These are phyloP conservation scores for sorghum (Sorghum bicolor) DNA, from an alignment of 176 grass and related monocot species.

Conservation along the genomic window DNA sequence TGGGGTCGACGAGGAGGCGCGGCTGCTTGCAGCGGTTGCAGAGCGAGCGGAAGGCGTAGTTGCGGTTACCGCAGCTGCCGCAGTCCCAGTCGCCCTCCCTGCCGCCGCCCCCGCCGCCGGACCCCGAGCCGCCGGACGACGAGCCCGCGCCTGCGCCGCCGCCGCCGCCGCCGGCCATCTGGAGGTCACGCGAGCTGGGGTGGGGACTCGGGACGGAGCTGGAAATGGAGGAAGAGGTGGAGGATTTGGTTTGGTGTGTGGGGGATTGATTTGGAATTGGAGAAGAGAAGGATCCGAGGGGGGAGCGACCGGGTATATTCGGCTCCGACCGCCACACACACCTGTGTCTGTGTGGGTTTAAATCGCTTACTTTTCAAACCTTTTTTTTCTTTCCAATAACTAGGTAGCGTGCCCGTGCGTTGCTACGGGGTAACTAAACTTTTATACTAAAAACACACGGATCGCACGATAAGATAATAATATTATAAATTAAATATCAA, in stretches of 20 bases:
- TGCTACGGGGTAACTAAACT: too few species aligned
- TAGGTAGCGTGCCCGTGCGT: too few species aligned
- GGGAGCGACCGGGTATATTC: not conserved
- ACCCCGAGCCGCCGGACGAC: conserved; percentile 32
- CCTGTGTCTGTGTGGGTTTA: not conserved
- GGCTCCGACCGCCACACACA: not conserved
- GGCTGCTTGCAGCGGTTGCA: conserved; percentile 99
- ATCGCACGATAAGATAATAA: too few species aligned
- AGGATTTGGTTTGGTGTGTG: not conserved
- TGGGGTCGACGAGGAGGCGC: conserved; percentile 79
- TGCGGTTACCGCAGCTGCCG: conserved; percentile 76
- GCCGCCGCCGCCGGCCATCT: conserved; percentile 28
- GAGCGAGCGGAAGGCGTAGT: conserved; percentile 97
- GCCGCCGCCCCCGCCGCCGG: conserved; percentile 48
- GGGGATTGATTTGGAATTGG: not conserved
- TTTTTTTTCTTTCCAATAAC: not conserved
- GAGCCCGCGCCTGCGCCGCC: conserved; percentile 24
- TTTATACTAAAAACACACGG: too few species aligned
- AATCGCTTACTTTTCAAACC: not conserved
- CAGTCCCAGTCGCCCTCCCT: conserved; percentile 97
- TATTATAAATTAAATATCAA: too few species aligned
- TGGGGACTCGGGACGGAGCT: not conserved
- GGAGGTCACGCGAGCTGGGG: not conserved
- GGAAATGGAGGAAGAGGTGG: conserved; percentile 12
- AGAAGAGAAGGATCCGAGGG: not conserved